phyloP scores from a whole-genome alignment of 2,329 filamentous ascomycete genomes.

The Trichoderma pleuroti region DNA sequence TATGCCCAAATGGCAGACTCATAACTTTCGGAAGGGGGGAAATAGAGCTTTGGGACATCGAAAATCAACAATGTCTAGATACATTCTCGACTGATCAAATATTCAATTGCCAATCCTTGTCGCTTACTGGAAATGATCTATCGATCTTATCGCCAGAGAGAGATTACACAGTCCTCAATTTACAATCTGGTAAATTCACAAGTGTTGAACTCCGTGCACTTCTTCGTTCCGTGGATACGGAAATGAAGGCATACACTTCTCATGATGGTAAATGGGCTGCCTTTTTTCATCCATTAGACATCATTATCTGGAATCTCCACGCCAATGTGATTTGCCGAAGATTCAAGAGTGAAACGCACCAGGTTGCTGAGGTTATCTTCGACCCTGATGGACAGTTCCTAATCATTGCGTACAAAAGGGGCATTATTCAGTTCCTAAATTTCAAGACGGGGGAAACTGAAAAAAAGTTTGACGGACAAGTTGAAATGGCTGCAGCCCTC shows the following conservation, averaged over 20 bases:
- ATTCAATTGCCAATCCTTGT: neutral
- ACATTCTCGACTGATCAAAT: neutral
- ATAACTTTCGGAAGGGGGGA: neutral
- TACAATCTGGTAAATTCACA: neutral
- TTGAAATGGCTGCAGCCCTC: neutral
- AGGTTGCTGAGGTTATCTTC: neutral
- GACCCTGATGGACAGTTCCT: neutral
- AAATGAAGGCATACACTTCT: neutral
- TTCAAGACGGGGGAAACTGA: neutral
- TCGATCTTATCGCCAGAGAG: neutral
- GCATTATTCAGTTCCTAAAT: neutral
- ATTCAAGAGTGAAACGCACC: neutral
- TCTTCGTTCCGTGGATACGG: accelerated
- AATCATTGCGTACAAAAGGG: neutral
- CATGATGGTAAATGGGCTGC: neutral
- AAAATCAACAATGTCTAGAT: neutral
- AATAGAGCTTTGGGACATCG: neutral
- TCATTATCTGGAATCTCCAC: neutral
- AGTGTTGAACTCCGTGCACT: neutral
- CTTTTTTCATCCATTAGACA: accelerated
- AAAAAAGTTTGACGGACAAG: neutral
- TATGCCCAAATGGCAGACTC: neutral
- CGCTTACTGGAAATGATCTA: neutral
- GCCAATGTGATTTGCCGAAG: neutral
- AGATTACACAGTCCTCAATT: neutral